Conservation (phyloP, 2,329 filamentous ascomycete species). For the Ambrosiella beaveri region DNA sequence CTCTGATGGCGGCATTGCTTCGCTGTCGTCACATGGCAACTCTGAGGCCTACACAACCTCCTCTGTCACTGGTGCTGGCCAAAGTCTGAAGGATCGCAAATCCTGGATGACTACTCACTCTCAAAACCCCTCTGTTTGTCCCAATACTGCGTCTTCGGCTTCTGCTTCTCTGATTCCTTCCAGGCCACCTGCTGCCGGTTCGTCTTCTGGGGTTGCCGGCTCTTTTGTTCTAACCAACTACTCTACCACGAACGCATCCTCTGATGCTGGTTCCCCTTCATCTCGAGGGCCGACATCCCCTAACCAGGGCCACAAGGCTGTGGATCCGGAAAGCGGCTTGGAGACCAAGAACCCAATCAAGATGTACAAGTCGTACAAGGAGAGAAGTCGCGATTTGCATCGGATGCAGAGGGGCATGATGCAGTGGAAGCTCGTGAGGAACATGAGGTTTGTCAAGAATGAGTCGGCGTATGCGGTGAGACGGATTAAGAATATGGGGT, state of each 20-base stretch:
- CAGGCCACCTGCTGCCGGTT: neutral
- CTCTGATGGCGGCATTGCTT: slow-evolving; percentile 1
- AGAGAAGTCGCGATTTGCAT: slow-evolving; percentile 56
- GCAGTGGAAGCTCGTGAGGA: slow-evolving; percentile 87
- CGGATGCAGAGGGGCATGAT: slow-evolving; percentile 78
- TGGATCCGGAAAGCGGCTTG: slow-evolving; percentile 18
- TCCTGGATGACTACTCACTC: slow-evolving; percentile 2
- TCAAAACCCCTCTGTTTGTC: neutral
- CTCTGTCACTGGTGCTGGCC: neutral
- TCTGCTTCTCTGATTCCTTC: neutral
- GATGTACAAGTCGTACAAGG: slow-evolving; percentile 45
- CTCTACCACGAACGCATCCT: slow-evolving; percentile 15
- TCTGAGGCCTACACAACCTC: slow-evolving; percentile 5
- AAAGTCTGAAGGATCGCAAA: neutral
- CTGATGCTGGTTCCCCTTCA: slow-evolving; percentile 26
- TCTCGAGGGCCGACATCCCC: slow-evolving; percentile 17
- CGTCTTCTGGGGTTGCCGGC: neutral
- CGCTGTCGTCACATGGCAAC: slow-evolving; percentile 8
- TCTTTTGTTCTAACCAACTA: too few species aligned
- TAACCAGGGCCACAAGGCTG: slow-evolving; percentile 17
- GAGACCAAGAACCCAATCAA: slow-evolving; percentile 36
- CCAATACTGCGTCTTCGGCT: neutral
- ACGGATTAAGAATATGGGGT: slow-evolving; percentile 60
- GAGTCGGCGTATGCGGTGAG: slow-evolving; percentile 64
- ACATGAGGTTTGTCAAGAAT: slow-evolving; percentile 72